Conservation (phyloP, 1,139 yeast genomes). For the Lodderomyces margitis region DNA sequence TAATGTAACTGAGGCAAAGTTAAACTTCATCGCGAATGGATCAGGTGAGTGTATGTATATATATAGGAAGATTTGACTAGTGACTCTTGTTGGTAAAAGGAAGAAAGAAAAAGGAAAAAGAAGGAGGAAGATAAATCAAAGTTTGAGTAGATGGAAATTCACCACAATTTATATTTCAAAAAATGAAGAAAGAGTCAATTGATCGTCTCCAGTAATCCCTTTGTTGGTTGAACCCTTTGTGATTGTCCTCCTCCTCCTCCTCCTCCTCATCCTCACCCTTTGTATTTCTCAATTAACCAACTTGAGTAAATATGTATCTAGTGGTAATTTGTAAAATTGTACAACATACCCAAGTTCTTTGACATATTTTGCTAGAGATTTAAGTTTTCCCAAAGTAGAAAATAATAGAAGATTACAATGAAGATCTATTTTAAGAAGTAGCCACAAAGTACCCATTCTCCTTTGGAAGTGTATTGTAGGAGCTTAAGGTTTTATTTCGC, state of each 20-base stretch:
- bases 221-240: not conserved
- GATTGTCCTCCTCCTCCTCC: too few species aligned
- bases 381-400: slow-evolving; percentile 2
- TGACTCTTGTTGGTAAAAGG: not conserved
- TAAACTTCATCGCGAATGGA: slow-evolving; percentile 27
- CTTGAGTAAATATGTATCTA: not conserved
- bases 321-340: not conserved
- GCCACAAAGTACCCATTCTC: not conserved
- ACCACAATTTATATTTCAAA: not conserved
- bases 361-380: not conserved
- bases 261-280: not conserved
- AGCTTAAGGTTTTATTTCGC: slow-evolving; percentile 1
- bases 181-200: not conserved
- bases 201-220: not conserved
- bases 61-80: not conserved
- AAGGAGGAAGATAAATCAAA: not conserved
- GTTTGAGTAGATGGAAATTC: not conserved
- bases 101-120: too few species aligned
- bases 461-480: not conserved
- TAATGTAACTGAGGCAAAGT: slow-evolving; percentile 30
- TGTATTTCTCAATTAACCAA: slow-evolving; percentile 1
- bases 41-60: not conserved
- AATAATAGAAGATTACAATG: not conserved
- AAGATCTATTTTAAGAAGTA: slow-evolving; percentile 2
- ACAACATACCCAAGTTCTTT: not conserved